Evolutionary conservation across 176 grass and related monocot species (phyloP).

Genomic region (Oryza australiensis): DNA sequence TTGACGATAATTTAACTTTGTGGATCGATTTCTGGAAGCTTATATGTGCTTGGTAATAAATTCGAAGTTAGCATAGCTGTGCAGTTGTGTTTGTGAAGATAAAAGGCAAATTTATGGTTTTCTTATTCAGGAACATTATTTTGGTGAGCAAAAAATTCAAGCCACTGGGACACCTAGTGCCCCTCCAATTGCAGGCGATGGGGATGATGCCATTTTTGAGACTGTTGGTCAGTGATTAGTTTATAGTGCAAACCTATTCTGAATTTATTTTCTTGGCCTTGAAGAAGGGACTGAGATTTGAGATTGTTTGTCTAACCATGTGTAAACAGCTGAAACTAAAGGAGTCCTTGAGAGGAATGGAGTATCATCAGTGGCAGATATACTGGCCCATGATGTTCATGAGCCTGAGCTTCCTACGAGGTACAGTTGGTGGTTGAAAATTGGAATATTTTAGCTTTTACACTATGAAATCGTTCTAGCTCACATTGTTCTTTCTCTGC

Average conservation of each 20-base stretch:
- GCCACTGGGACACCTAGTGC: slow-evolving; percentile 68
- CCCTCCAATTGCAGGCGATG: slow-evolving; percentile 70
- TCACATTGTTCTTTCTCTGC: slow-evolving; percentile 1
- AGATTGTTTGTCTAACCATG: background rate
- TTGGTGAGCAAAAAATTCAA: slow-evolving; percentile 41
- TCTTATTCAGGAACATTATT: slow-evolving; percentile 45
- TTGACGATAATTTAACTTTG: background rate
- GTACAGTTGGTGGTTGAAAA: slow-evolving; percentile 23
- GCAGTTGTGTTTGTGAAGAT: background rate
- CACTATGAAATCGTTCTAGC: background rate
- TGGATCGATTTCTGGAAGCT: background rate
- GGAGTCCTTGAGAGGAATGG: slow-evolving; percentile 28
- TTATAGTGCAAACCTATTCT: background rate
- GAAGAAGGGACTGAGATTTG: slow-evolving; percentile 4
- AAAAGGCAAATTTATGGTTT: background rate
- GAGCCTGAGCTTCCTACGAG: slow-evolving; percentile 49
- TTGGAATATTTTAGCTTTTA: background rate
- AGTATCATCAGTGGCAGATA: slow-evolving; percentile 48
- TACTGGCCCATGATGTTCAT: slow-evolving; percentile 42
- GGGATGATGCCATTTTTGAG: slow-evolving; percentile 39
- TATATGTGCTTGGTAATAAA: slow-evolving; percentile 8
- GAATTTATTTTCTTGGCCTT: background rate
- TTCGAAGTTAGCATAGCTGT: background rate
- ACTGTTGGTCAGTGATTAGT: slow-evolving; percentile 40
- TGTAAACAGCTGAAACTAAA: slow-evolving; percentile 30